Evolutionary conservation across 176 grass and related monocot species (phyloP).

Genomic region (Rhynchospora pubera): DNA sequence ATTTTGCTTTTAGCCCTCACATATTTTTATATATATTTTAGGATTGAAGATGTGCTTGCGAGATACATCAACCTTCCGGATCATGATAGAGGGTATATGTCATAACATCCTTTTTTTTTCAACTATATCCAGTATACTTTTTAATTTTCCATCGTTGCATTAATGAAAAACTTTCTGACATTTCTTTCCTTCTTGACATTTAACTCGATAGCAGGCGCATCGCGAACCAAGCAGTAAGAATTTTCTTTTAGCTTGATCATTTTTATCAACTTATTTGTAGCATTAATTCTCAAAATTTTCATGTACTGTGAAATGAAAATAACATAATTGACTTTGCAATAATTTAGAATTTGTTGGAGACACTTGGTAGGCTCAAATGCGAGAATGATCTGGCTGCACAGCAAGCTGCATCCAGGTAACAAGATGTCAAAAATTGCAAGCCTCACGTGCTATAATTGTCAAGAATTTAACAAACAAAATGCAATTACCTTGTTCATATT

Average conservation of each 20-base stretch:
- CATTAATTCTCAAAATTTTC: not conserved
- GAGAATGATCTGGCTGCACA: constrained; percentile 20
- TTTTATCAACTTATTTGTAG: not conserved
- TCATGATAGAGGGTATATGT: constrained; percentile 33
- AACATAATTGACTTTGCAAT: not conserved
- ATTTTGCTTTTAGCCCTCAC: not conserved
- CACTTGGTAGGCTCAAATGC: constrained; percentile 4
- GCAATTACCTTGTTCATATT: not conserved
- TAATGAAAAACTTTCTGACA: not conserved
- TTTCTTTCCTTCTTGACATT: not conserved
- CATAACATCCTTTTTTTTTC: not conserved
- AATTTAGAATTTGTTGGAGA: constrained; percentile 1
- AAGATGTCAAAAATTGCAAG: not conserved
- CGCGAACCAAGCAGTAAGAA: not conserved
- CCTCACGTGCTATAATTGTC: not conserved
- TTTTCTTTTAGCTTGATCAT: not conserved
- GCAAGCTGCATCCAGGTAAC: constrained; percentile 24
- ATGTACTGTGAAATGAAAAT: not conserved
- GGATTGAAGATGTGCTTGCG: constrained; percentile 64
- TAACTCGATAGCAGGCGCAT: not conserved
- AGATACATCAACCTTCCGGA: constrained; percentile 66
- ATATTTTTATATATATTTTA: constrained; percentile 27
- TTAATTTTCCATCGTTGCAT: not conserved
- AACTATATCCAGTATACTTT: not conserved
- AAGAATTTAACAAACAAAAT: not conserved